phyloP scores from a whole-genome alignment of 257 asterid species.

The Handroanthus guayacan region DNA sequence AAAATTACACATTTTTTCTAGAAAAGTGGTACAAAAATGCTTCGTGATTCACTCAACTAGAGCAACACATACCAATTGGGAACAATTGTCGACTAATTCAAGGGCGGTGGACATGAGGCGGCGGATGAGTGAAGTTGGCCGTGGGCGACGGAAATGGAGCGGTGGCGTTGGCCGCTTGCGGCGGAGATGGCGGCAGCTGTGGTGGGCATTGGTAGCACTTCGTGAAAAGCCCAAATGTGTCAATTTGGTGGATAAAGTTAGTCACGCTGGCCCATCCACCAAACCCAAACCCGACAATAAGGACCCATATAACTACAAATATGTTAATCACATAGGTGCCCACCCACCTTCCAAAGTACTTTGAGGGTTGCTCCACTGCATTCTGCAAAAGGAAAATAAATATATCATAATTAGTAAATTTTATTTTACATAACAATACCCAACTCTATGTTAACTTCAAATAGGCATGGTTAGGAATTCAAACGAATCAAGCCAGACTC shows the following conservation, averaged over 20 bases:
- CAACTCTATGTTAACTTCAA: too few species aligned
- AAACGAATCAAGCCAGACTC: too few species aligned
- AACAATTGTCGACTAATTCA: not conserved
- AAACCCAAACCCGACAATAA: constrained; percentile 55
- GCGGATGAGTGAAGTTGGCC: constrained; percentile 33
- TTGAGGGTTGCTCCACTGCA: constrained; percentile 60
- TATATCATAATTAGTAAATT: not conserved
- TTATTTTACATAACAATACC: too few species aligned
- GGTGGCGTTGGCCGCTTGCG: constrained; percentile 40
- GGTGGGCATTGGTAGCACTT: constrained; percentile 62
- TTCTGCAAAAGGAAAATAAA: constrained; percentile 37
- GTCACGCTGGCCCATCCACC: constrained; percentile 59
- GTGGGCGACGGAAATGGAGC: constrained; percentile 39
- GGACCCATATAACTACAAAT: constrained; percentile 53
- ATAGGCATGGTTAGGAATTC: too few species aligned
- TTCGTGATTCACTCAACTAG: not conserved
- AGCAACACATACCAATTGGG: not conserved
- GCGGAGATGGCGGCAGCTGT: constrained; percentile 33
- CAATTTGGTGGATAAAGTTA: constrained; percentile 59
- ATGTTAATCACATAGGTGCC: constrained; percentile 47
- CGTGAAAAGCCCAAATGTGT: constrained; percentile 57
- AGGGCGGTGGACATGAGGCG: constrained; percentile 27
- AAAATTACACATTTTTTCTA: not conserved
- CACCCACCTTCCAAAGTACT: constrained; percentile 50
- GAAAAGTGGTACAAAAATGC: not conserved